phyloP scores from a whole-genome alignment of 2,329 filamentous ascomycete species.

The Verticillium klebahnii region DNA sequence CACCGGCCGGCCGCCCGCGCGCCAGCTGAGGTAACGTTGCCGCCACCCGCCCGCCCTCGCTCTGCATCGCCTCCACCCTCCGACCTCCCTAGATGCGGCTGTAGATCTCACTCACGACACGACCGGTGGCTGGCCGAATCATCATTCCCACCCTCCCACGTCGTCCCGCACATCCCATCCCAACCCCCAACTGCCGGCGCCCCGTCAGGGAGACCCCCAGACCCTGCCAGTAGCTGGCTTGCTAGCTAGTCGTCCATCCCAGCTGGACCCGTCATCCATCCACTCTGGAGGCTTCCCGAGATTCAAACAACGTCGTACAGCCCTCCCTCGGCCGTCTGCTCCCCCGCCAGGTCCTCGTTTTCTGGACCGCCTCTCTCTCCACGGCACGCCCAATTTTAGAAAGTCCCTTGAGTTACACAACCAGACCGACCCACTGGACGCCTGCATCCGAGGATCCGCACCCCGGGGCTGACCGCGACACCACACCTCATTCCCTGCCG shows the following conservation, averaged over 20 bases:
- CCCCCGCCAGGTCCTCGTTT: not conserved
- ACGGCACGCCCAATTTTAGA: not conserved
- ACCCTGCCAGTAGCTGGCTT: too few relatives aligned
- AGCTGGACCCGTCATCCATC: too few relatives aligned
- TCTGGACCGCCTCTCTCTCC: too few relatives aligned
- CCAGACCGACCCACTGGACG: not conserved
- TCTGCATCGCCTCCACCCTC: not conserved
- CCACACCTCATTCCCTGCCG: not conserved
- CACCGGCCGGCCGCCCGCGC: not conserved
- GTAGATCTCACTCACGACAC: not conserved
- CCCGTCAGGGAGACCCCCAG: too few relatives aligned
- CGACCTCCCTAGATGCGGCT: not conserved
- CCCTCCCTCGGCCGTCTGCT: not conserved
- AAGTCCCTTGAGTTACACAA: not conserved
- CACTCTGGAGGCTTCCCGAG: too few relatives aligned
- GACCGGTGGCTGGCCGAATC: not conserved
- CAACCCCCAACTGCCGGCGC: too few relatives aligned
- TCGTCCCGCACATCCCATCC: too few relatives aligned
- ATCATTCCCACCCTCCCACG: not conserved
- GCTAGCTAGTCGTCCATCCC: too few relatives aligned
- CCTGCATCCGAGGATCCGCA: not conserved
- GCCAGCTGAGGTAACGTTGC: not conserved
- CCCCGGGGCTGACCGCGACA: not conserved
- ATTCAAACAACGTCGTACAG: too few relatives aligned
- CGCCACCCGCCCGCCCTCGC: not conserved